A percentile compares a stretch with the other conserved stretches of the same genome.
Conservation (phyloP, 495 filamentous ascomycete species). For the Xylaria palmicola region DNA sequence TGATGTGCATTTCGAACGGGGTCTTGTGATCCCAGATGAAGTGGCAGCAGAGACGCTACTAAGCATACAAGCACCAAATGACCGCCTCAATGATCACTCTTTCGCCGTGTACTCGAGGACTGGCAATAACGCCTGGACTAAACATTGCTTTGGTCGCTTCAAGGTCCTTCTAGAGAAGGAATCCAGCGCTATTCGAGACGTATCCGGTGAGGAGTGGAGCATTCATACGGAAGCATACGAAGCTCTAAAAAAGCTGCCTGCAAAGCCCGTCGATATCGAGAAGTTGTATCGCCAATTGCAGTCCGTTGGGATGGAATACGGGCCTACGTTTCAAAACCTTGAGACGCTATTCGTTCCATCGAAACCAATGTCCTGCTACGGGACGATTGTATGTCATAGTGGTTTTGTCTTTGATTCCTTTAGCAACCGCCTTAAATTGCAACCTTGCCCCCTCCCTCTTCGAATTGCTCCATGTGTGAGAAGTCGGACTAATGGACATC, state of each 20-base stretch:
- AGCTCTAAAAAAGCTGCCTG: slow-evolving; percentile 11
- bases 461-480: too few species aligned
- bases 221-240: slow-evolving; percentile 2
- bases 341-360: slow-evolving; percentile 9
- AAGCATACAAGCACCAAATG: neutral
- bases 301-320: slow-evolving; percentile 44
- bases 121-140: neutral
- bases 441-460: too few species aligned
- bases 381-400: slow-evolving; percentile 12
- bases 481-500: neutral
- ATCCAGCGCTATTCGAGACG: neutral
- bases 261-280: slow-evolving; percentile 16
- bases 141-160: slow-evolving; percentile 5
- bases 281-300: slow-evolving; percentile 34
- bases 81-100: neutral
- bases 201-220: neutral
- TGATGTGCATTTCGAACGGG: slow-evolving; percentile 30
- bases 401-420: neutral
- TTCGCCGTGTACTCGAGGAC: slow-evolving; percentile 9
- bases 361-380: slow-evolving; percentile 12
- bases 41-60: neutral
- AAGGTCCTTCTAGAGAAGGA: neutral
- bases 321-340: slow-evolving; percentile 44
- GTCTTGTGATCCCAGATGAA: slow-evolving; percentile 35
- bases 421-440: too few species aligned